These are phyloP conservation scores for Platismatia glauca DNA, from an alignment of 495 filamentous ascomycete species.

Conservation along the genomic window DNA sequence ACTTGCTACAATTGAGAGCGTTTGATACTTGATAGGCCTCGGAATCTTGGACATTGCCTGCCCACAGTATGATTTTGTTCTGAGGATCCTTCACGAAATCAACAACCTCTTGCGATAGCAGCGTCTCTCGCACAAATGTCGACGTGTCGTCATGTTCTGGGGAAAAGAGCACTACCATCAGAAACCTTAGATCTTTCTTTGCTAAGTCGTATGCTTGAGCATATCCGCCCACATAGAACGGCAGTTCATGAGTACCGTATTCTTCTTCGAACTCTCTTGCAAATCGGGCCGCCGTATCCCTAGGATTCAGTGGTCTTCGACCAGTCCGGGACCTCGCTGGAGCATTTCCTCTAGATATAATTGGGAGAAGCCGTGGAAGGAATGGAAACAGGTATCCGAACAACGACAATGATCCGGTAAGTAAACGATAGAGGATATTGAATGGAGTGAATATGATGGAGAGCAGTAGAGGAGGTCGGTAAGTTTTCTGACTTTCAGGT, in stretches of 20 bases:
- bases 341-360: slow-evolving; percentile 28
- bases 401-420: slow-evolving; percentile 53
- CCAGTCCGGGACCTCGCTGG: slow-evolving; percentile 53
- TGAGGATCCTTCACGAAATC: slow-evolving; percentile 59
- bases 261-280: slow-evolving; percentile 90
- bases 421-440: slow-evolving; percentile 60
- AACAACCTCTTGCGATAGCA: slow-evolving; percentile 65
- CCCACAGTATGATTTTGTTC: slow-evolving; percentile 81
- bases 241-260: slow-evolving; percentile 60
- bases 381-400: slow-evolving; percentile 72
- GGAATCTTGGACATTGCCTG: slow-evolving; percentile 79
- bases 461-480: slow-evolving; percentile 63
- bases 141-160: slow-evolving; percentile 90
- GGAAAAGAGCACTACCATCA: slow-evolving; percentile 74
- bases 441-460: slow-evolving; percentile 74
- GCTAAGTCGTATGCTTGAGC: slow-evolving; percentile 81
- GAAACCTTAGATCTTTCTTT: slow-evolving; percentile 82
- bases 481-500: slow-evolving; percentile 51
- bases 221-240: slow-evolving; percentile 78
- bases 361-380: slow-evolving; percentile 59
- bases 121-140: slow-evolving; percentile 72
- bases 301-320: slow-evolving; percentile 64
- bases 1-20: slow-evolving; percentile 77
- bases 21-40: slow-evolving; percentile 87
- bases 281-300: slow-evolving; percentile 82